These are phyloP conservation scores for Penicillium sp. DNA, from an alignment of 2,329 filamentous ascomycete genomes.

Conservation along the genomic window DNA sequence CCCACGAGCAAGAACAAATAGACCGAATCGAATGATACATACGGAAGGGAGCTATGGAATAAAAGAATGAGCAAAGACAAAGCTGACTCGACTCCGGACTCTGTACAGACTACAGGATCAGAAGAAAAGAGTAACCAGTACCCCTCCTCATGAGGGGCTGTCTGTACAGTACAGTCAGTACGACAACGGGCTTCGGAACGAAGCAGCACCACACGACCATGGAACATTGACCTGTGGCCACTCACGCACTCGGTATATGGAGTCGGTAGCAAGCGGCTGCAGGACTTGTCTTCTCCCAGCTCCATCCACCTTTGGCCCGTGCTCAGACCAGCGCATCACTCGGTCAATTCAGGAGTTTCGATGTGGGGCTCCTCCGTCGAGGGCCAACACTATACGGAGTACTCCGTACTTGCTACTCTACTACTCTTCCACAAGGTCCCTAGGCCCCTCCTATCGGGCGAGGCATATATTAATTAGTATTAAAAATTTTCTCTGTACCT, in stretches of 20 bases:
- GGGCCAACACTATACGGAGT: conserved; percentile 8
- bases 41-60: neutral
- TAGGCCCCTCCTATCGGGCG: conserved; percentile 10
- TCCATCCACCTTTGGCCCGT: conserved; percentile 20
- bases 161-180: neutral
- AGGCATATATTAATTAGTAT: neutral
- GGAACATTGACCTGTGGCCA: neutral
- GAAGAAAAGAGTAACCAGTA: neutral
- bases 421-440: conserved; percentile 27
- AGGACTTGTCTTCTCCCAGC: conserved; percentile 7
- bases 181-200: neutral
- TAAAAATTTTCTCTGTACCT: neutral
- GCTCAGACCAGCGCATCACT: conserved; percentile 26
- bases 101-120: no score
- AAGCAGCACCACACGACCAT: neutral
- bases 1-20: no score
- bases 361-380: conserved; percentile 21
- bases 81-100: neutral
- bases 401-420: no score
- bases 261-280: neutral
- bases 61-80: neutral
- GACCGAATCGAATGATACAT: neutral
- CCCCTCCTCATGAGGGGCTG: conserved; percentile 3
- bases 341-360: conserved; percentile 30
- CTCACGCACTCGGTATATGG: neutral